Base-by-base conservation (phyloP, 73 alveolate genomes). In the Paramecium caudatum region DNA sequence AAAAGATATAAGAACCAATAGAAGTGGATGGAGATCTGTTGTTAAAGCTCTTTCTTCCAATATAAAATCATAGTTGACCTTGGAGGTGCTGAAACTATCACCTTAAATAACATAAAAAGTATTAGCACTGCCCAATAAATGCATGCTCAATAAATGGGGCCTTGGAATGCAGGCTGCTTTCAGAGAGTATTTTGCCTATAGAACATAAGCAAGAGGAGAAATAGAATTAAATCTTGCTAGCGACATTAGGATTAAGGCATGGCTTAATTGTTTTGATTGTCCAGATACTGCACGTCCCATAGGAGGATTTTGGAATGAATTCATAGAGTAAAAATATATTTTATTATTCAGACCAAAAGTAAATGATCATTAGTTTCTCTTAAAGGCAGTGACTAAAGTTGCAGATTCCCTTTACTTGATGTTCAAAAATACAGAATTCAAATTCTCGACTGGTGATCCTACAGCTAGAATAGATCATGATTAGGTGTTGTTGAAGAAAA, bases 1-100 rank as follows among this genome's bases (percentile, higher is more conserved):
- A 62, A 36, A 62, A 41, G 93, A 86, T 63, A 43, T 86, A 0
- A 55, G 93, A 43, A 61, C 93, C 7, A 55, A 78, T 39, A 47
- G 93, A n/a, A 62, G 74, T 62, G 93, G 93, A 4, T 86, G 93
- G 93, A 63, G 93, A 65, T 62, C 90, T 1, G 87, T 86, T 10
- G 90, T 86, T 27, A 86, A 86, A 65, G 88, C 93, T n/a, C 36
- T 86, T 12, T 41, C 93, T 1, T 47, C 81, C 2, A 49, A 34
- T 5, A 86, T 86, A 16, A 86, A 55, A 86, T 62, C 93, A 3
- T 62, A 70, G 15, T 62, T 86, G 8, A 32, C 21, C 2, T 10
- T 86, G 0, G 93, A 86, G 9, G 70, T 86, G 0, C 43, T 46
- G 7, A 62, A 70, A 7, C 39, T 86, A 34, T 47, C 93, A 3